These are phyloP conservation scores for Typha latifolia DNA, from an alignment of 176 grass and related monocot species.

Conservation along the genomic window DNA sequence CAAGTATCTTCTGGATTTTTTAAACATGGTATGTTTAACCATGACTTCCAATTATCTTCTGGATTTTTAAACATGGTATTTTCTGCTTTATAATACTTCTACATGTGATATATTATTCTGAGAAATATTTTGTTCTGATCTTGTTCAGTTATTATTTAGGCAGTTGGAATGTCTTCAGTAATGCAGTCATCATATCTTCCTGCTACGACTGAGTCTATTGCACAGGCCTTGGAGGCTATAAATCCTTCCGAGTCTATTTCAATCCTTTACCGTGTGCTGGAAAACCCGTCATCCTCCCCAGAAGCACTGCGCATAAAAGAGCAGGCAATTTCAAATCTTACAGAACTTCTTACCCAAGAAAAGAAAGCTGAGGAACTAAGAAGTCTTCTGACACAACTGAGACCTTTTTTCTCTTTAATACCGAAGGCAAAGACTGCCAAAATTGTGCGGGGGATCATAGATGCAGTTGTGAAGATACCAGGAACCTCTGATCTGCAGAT, in stretches of 20 bases:
- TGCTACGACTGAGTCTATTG: conserved; percentile 52
- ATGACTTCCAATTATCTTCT: no score
- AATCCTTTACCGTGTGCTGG: conserved; percentile 61
- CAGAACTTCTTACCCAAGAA: conserved; percentile 63
- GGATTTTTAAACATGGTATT: no score
- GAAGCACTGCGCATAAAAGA: conserved; percentile 77
- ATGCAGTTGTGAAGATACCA: conserved; percentile 76
- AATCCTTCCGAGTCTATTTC: conserved; percentile 57
- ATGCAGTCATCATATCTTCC: not conserved
- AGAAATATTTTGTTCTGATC: no score
- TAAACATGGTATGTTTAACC: no score
- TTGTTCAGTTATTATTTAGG: not conserved
- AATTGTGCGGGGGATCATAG: conserved; percentile 68
- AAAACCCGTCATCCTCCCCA: conserved; percentile 55
- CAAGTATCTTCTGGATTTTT: no score
- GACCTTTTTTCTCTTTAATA: conserved; percentile 68
- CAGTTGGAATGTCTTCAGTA: not conserved
- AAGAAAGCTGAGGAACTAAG: conserved; percentile 57
- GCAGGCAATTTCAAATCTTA: conserved; percentile 70
- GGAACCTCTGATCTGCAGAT: conserved; percentile 68
- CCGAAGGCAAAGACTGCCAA: conserved; percentile 92
- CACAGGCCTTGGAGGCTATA: conserved; percentile 50
- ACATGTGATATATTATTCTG: no score
- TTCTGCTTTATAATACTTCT: no score
- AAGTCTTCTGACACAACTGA: conserved; percentile 71